Conservation (phyloP, 371 early-diverging fungal species). For the Cokeromyces recurvatus region DNA sequence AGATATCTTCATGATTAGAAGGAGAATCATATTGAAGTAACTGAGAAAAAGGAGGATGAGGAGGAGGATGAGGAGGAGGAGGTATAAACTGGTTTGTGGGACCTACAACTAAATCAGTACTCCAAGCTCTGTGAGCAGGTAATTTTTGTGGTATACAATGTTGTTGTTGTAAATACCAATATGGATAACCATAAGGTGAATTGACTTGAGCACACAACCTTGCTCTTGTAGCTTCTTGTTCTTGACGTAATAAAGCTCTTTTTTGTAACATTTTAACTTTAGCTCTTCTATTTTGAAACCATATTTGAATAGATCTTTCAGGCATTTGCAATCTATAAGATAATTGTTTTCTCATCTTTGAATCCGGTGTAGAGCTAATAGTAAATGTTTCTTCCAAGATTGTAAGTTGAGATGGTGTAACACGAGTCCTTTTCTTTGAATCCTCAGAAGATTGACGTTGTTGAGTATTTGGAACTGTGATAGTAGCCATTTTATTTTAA, state of each 20-base stretch:
- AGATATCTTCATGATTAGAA: slow-evolving; percentile 12
- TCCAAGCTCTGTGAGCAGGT: slow-evolving; percentile 38
- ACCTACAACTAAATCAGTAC: slow-evolving; percentile 29
- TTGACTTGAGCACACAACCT: slow-evolving; percentile 24
- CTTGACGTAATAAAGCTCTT: slow-evolving; percentile 48
- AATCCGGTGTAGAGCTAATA: slow-evolving; percentile 67
- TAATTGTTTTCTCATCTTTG: slow-evolving; percentile 81
- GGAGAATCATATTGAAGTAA: slow-evolving; percentile 1
- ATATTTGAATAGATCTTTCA: slow-evolving; percentile 92
- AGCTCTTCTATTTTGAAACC: slow-evolving; percentile 99
- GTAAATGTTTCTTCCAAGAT: slow-evolving; percentile 72
- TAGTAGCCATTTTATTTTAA: no score
- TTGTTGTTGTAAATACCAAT: not conserved
- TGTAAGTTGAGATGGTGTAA: slow-evolving; percentile 67
- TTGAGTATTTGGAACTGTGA: no score
- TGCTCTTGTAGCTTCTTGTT: slow-evolving; percentile 45
- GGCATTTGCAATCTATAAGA: slow-evolving; percentile 89
- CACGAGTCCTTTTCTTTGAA: slow-evolving; percentile 65
- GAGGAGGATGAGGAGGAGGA: slow-evolving; percentile 17
- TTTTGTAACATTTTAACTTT: slow-evolving; percentile 78
- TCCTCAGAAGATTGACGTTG: slow-evolving; percentile 3
- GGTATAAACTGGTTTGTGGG: slow-evolving; percentile 1
- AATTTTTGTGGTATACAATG: slow-evolving; percentile 9
- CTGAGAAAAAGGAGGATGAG: not conserved
- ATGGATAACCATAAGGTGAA: slow-evolving; percentile 9